Conservation (phyloP, 805 yeast genomes). For the Ogataea ganodermae region DNA sequence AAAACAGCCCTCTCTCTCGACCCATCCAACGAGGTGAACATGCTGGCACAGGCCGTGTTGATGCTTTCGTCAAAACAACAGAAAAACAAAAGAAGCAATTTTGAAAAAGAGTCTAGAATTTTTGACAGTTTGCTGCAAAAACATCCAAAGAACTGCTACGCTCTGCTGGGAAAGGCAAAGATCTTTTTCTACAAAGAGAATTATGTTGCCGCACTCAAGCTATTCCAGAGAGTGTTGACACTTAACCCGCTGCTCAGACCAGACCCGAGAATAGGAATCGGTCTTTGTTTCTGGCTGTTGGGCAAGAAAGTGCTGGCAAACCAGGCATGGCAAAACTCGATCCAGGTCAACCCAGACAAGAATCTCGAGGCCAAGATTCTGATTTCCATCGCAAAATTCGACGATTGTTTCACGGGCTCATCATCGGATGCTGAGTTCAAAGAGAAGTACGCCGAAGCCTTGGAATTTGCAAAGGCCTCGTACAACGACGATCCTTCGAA, state of each 20-base stretch:
- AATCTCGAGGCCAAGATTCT: conserved; percentile 64
- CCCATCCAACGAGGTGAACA: conserved; percentile 47
- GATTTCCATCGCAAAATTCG: conserved; percentile 67
- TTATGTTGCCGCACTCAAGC: conserved; percentile 69
- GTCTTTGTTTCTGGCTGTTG: conserved; percentile 89
- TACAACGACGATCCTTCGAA: conserved; percentile 47
- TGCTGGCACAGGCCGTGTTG: conserved; percentile 67
- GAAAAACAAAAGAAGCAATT: conserved; percentile 55
- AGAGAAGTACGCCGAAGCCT: conserved; percentile 56
- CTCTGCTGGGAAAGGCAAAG: conserved; percentile 83
- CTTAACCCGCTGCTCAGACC: conserved; percentile 79
- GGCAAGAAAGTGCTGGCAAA: conserved; percentile 77
- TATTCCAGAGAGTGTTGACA: conserved; percentile 80
- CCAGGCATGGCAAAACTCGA: conserved; percentile 78
- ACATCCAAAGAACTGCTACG: conserved; percentile 67
- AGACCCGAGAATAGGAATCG: conserved; percentile 93
- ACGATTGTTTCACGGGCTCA: conserved; percentile 58
- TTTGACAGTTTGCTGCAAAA: conserved; percentile 61
- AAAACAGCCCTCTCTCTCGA: conserved; percentile 52
- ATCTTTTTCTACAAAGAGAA: conserved; percentile 70
- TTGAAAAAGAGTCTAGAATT: conserved; percentile 69
- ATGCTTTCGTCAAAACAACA: conserved; percentile 67
- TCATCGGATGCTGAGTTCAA: conserved; percentile 63
- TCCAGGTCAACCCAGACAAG: conserved; percentile 59
- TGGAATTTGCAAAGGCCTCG: conserved; percentile 48